These are phyloP conservation scores for Prosopis cineraria DNA, from an alignment of 306 rosid species.

Conservation along the genomic window DNA sequence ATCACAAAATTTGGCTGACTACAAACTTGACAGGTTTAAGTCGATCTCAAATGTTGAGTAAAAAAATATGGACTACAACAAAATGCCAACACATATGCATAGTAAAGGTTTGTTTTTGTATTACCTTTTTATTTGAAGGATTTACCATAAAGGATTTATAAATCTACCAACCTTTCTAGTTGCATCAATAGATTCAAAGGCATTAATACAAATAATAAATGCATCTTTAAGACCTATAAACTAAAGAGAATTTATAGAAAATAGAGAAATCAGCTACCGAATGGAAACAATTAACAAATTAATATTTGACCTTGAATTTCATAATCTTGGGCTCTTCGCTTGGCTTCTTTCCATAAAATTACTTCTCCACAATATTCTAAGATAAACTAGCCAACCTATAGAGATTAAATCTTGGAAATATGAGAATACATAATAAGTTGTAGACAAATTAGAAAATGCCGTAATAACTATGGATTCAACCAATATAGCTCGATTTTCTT, in stretches of 20 bases:
- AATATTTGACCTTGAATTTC: slow-evolving; percentile 70
- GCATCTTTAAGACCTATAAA: slow-evolving; percentile 90
- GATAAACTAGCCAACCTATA: slow-evolving; percentile 76
- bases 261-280: slow-evolving; percentile 27
- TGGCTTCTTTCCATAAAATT: slow-evolving; percentile 95
- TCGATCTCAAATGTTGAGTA: slow-evolving; percentile 41
- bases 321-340: slow-evolving; percentile 82
- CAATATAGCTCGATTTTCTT: slow-evolving; percentile 9
- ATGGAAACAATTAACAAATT: slow-evolving; percentile 29
- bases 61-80: slow-evolving; percentile 32
- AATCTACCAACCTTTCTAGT: slow-evolving; percentile 89
- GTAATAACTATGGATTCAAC: slow-evolving; percentile 2
- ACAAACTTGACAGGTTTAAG: slow-evolving; percentile 46
- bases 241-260: slow-evolving; percentile 25
- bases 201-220: slow-evolving; percentile 84
- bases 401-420: slow-evolving; percentile 16
- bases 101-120: slow-evolving; percentile 13
- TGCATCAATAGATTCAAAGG: slow-evolving; percentile 93
- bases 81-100: slow-evolving; percentile 31
- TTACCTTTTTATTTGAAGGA: slow-evolving; percentile 32
- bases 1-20: slow-evolving; percentile 96
- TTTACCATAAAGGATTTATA: slow-evolving; percentile 96
- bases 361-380: slow-evolving; percentile 98
- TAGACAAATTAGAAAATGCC: slow-evolving; percentile 27
- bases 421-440: slow-evolving; percentile 10